phyloP scores from a whole-genome alignment of 2,329 filamentous ascomycete species.

The Ceratocystis destructans region DNA sequence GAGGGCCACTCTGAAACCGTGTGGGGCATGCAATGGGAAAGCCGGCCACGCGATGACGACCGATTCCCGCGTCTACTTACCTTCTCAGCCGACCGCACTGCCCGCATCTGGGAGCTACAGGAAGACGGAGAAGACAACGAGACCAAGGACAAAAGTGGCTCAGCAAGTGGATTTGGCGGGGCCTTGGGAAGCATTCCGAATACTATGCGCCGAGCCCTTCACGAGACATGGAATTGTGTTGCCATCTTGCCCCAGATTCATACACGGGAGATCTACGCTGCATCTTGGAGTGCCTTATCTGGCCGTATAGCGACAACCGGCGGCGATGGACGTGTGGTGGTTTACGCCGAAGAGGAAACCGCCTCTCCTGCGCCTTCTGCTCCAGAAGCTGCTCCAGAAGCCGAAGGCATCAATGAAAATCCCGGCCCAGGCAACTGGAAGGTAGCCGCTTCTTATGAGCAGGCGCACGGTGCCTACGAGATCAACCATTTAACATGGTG shows the following conservation, averaged over 20 bases:
- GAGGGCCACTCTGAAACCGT: constrained; percentile 75
- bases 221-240: constrained; percentile 75
- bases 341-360: constrained; percentile 54
- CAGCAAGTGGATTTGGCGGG: constrained; percentile 34
- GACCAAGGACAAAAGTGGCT: constrained; percentile 26
- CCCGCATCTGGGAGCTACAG: constrained; percentile 64
- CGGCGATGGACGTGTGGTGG: constrained; percentile 66
- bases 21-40: constrained; percentile 72
- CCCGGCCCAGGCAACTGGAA: constrained; percentile 47
- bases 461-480: constrained; percentile 83
- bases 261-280: constrained; percentile 68
- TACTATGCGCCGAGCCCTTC: constrained; percentile 64
- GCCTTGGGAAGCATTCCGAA: constrained; percentile 49
- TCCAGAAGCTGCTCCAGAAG: background rate
- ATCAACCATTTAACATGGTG: constrained; percentile 90
- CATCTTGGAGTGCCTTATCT: constrained; percentile 64
- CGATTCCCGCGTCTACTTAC: constrained; percentile 54
- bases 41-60: constrained; percentile 27
- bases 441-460: constrained; percentile 52
- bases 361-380: constrained; percentile 16
- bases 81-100: constrained; percentile 70
- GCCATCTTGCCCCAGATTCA: constrained; percentile 61
- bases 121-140: constrained; percentile 36
- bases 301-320: constrained; percentile 78
- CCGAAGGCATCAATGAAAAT: background rate